These are phyloP conservation scores for Teratosphaeria gauchensis DNA, from an alignment of 2,329 filamentous ascomycete species.

Conservation along the genomic window DNA sequence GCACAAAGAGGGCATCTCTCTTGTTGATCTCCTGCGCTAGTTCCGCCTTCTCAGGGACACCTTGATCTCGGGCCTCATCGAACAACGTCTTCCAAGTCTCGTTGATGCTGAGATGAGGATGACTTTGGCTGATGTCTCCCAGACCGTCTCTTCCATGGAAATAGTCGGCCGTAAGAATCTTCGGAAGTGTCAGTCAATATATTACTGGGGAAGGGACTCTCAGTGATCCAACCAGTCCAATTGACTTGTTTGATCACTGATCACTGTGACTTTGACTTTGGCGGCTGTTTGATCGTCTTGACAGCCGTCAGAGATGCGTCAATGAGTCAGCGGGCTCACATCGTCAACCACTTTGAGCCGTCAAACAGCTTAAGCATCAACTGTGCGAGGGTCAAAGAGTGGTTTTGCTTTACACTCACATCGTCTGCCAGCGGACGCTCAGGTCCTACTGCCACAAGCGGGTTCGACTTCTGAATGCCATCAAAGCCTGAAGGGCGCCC, in stretches of 20 bases:
- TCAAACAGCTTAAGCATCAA: no score
- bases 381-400: no score
- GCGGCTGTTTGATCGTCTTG: no score
- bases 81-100: slow-evolving; percentile 41
- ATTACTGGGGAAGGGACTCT: no score
- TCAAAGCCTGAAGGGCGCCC: slow-evolving; percentile 63
- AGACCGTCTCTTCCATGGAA: slow-evolving; percentile 40
- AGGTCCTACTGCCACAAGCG: slow-evolving; percentile 67
- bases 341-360: no score
- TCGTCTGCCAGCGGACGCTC: slow-evolving; percentile 78
- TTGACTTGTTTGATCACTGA: slow-evolving; percentile 51
- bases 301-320: slow-evolving; percentile 29
- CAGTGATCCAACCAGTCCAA: no score
- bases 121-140: slow-evolving; percentile 39
- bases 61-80: slow-evolving; percentile 22
- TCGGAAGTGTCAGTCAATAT: no score
- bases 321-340: no score
- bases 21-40: slow-evolving; percentile 28
- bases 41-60: slow-evolving; percentile 22
- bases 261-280: slow-evolving; percentile 36
- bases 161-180: no score
- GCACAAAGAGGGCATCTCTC: slow-evolving; percentile 52
- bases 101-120: slow-evolving; percentile 38
- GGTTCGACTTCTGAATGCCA: slow-evolving; percentile 61
- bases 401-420: slow-evolving; percentile 44